A percentile compares a stretch with the other conserved stretches of the same genome.
Conservation (phyloP, 352 stramenopile species). For the Phytophthora cryptogea region DNA sequence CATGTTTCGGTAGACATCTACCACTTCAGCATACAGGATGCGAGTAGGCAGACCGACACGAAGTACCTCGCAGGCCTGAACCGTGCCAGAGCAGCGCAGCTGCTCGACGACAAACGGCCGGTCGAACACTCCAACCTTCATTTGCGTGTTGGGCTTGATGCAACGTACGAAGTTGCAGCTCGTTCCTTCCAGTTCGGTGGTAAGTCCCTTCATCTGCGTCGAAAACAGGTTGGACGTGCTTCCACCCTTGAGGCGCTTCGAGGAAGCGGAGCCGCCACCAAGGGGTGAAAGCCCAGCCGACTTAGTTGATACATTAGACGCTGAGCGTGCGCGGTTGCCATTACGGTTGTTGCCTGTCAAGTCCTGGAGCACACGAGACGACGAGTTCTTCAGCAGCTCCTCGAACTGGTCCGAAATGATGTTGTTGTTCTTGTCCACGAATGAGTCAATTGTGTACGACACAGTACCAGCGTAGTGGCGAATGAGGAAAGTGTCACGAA, state of each 20-base stretch:
- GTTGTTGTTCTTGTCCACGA: slow-evolving; percentile 93
- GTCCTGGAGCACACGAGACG: slow-evolving; percentile 72
- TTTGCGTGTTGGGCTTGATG: slow-evolving; percentile 96
- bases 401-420: slow-evolving; percentile 90
- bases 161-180: slow-evolving; percentile 94
- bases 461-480: slow-evolving; percentile 85
- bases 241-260: slow-evolving; percentile 67
- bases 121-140: slow-evolving; percentile 85
- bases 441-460: slow-evolving; percentile 85
- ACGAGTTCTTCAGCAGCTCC: slow-evolving; percentile 82
- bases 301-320: slow-evolving; percentile 50
- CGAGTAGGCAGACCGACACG: slow-evolving; percentile 82
- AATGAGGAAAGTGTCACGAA: slow-evolving; percentile 85
- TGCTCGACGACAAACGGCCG: slow-evolving; percentile 80
- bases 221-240: slow-evolving; percentile 78
- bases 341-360: slow-evolving; percentile 57
- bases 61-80: slow-evolving; percentile 84
- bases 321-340: slow-evolving; percentile 44
- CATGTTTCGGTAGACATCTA: slow-evolving; percentile 80
- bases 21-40: slow-evolving; percentile 86
- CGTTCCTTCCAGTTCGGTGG: slow-evolving; percentile 82
- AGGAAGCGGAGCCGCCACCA: slow-evolving; percentile 43
- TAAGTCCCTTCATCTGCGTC: slow-evolving; percentile 87
- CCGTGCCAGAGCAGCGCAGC: slow-evolving; percentile 70
- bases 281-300: slow-evolving; percentile 38